phyloP scores from a whole-genome alignment of 2,329 filamentous ascomycete genomes.

The Colletotrichum higginsianum region DNA sequence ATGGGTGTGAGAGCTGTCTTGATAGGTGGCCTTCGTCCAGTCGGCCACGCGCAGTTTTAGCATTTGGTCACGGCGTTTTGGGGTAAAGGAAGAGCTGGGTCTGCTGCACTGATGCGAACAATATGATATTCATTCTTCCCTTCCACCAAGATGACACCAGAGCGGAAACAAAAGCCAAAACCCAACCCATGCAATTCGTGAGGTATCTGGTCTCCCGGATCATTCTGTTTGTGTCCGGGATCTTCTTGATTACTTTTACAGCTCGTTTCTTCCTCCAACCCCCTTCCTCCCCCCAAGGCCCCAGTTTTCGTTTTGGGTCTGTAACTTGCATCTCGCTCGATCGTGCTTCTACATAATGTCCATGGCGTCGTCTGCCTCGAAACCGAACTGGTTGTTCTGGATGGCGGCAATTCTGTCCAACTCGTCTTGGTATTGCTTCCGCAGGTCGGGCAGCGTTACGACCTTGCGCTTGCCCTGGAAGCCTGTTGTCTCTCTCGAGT shows the following conservation, averaged over 20 bases:
- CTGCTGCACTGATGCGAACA: slow-evolving; percentile 44
- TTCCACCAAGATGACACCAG: slow-evolving; percentile 46
- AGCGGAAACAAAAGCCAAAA: slow-evolving; percentile 44
- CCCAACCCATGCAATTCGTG: slow-evolving; percentile 43
- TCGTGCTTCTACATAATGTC: slow-evolving; percentile 58
- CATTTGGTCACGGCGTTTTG: slow-evolving; percentile 58
- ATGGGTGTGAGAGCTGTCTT: slow-evolving; percentile 21
- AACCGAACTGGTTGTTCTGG: slow-evolving; percentile 90
- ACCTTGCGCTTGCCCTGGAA: slow-evolving; percentile 75
- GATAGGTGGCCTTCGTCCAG: slow-evolving; percentile 30
- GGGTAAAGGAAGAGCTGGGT: slow-evolving; percentile 47
- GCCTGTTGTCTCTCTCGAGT: slow-evolving; percentile 33
- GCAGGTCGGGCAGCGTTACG: slow-evolving; percentile 87
- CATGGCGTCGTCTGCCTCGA: slow-evolving; percentile 70
- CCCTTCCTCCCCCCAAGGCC: slow-evolving; percentile 37
- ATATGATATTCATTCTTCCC: slow-evolving; percentile 37
- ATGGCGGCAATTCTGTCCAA: slow-evolving; percentile 90
- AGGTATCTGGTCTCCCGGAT: slow-evolving; percentile 41
- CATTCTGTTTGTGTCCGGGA: slow-evolving; percentile 20
- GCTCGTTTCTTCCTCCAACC: slow-evolving; percentile 15
- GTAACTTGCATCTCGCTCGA: background rate
- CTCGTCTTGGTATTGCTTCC: slow-evolving; percentile 91
- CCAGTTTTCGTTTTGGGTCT: slow-evolving; percentile 22
- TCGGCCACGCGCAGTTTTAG: slow-evolving; percentile 49
- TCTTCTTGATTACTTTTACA: slow-evolving; percentile 40